phyloP scores from a whole-genome alignment of 2,329 filamentous ascomycete genomes.

The Aspergillus fischeri region DNA sequence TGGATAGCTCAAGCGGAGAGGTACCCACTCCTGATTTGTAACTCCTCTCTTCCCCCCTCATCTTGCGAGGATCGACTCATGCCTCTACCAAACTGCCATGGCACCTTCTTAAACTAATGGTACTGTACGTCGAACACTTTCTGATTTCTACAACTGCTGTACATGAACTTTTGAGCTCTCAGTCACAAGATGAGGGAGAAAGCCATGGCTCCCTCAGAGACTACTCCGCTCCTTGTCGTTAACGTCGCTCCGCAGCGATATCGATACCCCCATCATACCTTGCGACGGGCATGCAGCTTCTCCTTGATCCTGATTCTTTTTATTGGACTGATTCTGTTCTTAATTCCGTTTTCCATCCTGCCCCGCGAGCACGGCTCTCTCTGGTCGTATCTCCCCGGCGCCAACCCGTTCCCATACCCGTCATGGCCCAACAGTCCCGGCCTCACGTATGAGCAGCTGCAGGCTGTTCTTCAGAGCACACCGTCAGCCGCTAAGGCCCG shows the following conservation, averaged over 20 bases:
- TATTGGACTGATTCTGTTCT: slow-evolving; percentile 37
- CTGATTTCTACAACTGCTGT: not conserved
- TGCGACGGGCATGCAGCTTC: slow-evolving; percentile 42
- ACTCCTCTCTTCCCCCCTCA: not conserved
- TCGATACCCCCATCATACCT: slow-evolving; percentile 40
- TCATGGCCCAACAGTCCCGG: slow-evolving; percentile 43
- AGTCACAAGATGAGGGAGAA: slow-evolving; percentile 32
- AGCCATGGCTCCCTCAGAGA: slow-evolving; percentile 34
- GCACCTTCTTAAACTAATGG: not conserved
- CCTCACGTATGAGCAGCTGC: slow-evolving; percentile 52
- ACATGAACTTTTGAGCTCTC: not conserved
- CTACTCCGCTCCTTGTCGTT: slow-evolving; percentile 42
- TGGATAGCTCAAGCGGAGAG: not conserved
- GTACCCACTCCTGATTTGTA: not conserved
- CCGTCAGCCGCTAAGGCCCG: slow-evolving; percentile 54
- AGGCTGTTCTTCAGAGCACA: slow-evolving; percentile 51
- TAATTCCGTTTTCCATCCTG: slow-evolving; percentile 37
- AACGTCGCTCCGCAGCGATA: slow-evolving; percentile 35
- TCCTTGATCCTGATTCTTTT: slow-evolving; percentile 37
- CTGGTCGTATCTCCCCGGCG: slow-evolving; percentile 40
- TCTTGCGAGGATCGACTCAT: not conserved
- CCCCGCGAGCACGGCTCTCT: slow-evolving; percentile 35
- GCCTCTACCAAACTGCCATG: not conserved
- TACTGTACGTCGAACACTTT: not conserved
- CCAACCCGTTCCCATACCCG: slow-evolving; percentile 32